Evolutionary conservation across 1,139 yeast species (phyloP).

Genomic region (Saccharomyces hybrid): DNA sequence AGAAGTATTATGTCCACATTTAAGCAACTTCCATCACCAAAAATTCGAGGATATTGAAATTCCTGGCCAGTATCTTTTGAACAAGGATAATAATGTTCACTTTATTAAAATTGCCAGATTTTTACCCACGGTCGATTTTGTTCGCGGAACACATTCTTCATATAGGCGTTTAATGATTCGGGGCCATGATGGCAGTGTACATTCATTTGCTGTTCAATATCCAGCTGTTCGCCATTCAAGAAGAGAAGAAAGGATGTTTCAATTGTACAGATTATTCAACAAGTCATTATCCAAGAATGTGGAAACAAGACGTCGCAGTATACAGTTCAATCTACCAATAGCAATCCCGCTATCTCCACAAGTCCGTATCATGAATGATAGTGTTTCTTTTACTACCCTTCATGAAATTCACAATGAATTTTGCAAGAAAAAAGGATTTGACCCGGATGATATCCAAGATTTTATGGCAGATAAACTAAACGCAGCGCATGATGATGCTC

Average conservation of each 20-base stretch:
- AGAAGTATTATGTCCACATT: constrained; percentile 88
- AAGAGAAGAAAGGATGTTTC: constrained; percentile 91
- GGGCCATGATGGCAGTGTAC: constrained; percentile 88
- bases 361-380: constrained; percentile 84
- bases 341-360: constrained; percentile 95
- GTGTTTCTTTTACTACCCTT: constrained; percentile 67
- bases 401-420: constrained; percentile 83
- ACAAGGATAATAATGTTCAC: constrained; percentile 77
- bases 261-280: constrained; percentile 79
- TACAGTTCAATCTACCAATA: constrained; percentile 79
- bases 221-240: constrained; percentile 98
- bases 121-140: constrained; percentile 79
- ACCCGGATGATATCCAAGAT: constrained; percentile 84
- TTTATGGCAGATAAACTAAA: constrained; percentile 80
- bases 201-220: constrained; percentile 91
- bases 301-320: constrained; percentile 78
- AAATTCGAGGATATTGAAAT: constrained; percentile 96
- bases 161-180: constrained; percentile 82
- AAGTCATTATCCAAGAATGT: constrained; percentile 73
- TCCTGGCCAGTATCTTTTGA: constrained; percentile 88
- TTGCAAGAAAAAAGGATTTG: constrained; percentile 65
- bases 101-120: constrained; percentile 90
- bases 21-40: constrained; percentile 96
- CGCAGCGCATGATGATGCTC: constrained; percentile 86
- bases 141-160: constrained; percentile 89